Evolutionary conservation across 2,329 filamentous ascomycete genomes (phyloP).

Genomic region (Fusarium agapanthi): DNA sequence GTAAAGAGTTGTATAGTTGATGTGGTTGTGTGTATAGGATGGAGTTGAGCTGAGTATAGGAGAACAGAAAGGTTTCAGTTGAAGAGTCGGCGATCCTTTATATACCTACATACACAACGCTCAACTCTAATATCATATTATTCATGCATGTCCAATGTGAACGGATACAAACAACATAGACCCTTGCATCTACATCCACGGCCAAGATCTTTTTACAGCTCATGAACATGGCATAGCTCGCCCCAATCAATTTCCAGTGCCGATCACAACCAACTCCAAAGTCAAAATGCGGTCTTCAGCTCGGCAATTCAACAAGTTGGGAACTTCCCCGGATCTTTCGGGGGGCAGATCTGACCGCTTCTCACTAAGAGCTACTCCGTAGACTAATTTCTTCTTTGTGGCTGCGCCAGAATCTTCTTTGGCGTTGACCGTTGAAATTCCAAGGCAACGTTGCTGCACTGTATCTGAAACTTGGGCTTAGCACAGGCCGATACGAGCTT

Average conservation of each 20-base stretch:
- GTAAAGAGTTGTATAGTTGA: background rate
- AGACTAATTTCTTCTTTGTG: background rate
- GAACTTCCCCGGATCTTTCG: background rate
- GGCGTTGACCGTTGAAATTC: background rate
- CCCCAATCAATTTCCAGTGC: background rate
- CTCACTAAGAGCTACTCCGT: background rate
- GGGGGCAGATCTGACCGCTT: background rate
- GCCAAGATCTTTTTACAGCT: slow-evolving; percentile 20
- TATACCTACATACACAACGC: background rate
- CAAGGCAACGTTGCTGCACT: slow-evolving; percentile 15
- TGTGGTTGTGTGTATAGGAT: background rate
- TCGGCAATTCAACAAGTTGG: background rate
- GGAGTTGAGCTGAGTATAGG: background rate
- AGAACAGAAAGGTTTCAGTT: background rate
- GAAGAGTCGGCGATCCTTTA: background rate
- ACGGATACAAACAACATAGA: background rate
- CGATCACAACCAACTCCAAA: slow-evolving; percentile 4
- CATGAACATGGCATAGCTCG: slow-evolving; percentile 13
- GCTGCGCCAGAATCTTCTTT: slow-evolving; percentile 3
- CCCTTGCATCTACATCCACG: background rate
- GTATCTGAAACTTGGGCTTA: background rate
- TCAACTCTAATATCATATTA: background rate
- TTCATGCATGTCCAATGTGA: background rate
- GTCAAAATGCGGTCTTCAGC: background rate
- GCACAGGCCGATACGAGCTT: background rate